Percentiles rank a stretch among this genome's conserved stretches.
These are phyloP conservation scores for Schizophyllum amplum DNA, from an alignment of 1,284 basidiomycete species.

Conservation along the genomic window DNA sequence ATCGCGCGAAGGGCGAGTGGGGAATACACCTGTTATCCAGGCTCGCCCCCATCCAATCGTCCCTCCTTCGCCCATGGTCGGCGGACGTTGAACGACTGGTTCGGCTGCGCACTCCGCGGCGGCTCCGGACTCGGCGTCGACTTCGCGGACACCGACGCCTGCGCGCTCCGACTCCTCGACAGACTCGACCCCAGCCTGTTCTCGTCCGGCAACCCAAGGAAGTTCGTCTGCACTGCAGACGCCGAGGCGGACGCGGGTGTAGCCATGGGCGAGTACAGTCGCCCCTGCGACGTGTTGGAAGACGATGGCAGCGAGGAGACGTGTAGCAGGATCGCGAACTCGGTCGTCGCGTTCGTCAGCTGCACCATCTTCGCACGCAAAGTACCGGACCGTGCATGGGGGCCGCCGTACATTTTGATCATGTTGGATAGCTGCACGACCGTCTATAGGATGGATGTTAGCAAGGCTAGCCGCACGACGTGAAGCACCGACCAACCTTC, in stretches of 20 bases:
- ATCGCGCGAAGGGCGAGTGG: not conserved
- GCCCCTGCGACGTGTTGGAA: slow-evolving; percentile 29
- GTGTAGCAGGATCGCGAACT: slow-evolving; percentile 70
- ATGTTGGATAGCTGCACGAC: slow-evolving; percentile 62
- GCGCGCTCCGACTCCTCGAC: slow-evolving; percentile 52
- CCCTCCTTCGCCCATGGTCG: not conserved
- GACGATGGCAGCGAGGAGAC: slow-evolving; percentile 69
- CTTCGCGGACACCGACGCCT: slow-evolving; percentile 31
- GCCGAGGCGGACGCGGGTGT: slow-evolving; percentile 13
- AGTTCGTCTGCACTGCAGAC: slow-evolving; percentile 7
- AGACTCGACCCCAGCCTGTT: slow-evolving; percentile 40
- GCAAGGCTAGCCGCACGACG: slow-evolving; percentile 2
- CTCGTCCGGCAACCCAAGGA: slow-evolving; percentile 31
- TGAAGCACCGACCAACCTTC: slow-evolving; percentile 38
- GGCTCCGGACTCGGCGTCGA: slow-evolving; percentile 29
- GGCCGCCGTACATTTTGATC: slow-evolving; percentile 50
- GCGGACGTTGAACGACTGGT: slow-evolving; percentile 29
- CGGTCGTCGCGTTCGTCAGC: slow-evolving; percentile 70
- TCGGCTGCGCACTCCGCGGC: slow-evolving; percentile 49
- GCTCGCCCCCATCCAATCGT: not conserved
- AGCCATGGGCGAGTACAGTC: slow-evolving; percentile 46
- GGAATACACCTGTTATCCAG: not conserved
- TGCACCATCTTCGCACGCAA: slow-evolving; percentile 61
- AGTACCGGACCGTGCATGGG: slow-evolving; percentile 44
- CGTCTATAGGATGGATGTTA: slow-evolving; percentile 32